A percentile compares a stretch with the other conserved stretches of the same genome.
phyloP scores from a whole-genome alignment of 345 rosid genomes.

The Garcia nutans region DNA sequence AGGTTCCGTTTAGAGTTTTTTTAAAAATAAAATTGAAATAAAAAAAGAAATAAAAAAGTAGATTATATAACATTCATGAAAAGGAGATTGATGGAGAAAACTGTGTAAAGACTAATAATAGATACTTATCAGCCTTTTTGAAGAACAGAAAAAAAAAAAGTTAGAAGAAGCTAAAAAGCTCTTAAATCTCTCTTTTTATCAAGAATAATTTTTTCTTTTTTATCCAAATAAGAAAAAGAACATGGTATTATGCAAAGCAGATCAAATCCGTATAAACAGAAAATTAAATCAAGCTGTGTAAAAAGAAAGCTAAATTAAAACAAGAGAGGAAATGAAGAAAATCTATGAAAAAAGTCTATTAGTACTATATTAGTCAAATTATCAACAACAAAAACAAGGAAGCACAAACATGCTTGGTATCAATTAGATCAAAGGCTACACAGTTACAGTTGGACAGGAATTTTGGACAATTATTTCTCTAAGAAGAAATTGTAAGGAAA shows the following conservation, averaged over 20 bases:
- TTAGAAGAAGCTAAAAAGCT: conserved; percentile 25
- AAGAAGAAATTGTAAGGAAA: conserved; percentile 17
- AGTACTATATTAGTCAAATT: neutral
- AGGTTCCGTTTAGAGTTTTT: conserved; percentile 4
- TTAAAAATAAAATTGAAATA: no score
- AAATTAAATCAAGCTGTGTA: neutral
- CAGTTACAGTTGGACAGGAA: conserved; percentile 31
- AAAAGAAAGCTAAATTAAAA: neutral
- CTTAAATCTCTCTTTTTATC: conserved; percentile 10
- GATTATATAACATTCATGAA: conserved; percentile 14
- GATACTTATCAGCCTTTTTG: conserved; percentile 24
- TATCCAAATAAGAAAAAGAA: neutral
- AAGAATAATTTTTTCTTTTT: conserved; percentile 17
- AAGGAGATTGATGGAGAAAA: conserved; percentile 26
- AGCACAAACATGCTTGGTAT: conserved; percentile 33
- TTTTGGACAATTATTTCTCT: conserved; percentile 39
- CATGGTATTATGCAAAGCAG: conserved; percentile 7
- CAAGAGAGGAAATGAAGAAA: no score
- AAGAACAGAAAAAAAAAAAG: conserved; percentile 21
- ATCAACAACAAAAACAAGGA: conserved; percentile 1
- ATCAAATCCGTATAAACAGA: neutral
- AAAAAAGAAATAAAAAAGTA: neutral
- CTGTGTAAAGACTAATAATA: conserved; percentile 20
- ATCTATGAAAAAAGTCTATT: no score
- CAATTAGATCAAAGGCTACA: conserved; percentile 39